These are phyloP conservation scores for Neoscytalidium dimidiatum DNA, from an alignment of 2,329 filamentous ascomycete genomes.

Conservation along the genomic window DNA sequence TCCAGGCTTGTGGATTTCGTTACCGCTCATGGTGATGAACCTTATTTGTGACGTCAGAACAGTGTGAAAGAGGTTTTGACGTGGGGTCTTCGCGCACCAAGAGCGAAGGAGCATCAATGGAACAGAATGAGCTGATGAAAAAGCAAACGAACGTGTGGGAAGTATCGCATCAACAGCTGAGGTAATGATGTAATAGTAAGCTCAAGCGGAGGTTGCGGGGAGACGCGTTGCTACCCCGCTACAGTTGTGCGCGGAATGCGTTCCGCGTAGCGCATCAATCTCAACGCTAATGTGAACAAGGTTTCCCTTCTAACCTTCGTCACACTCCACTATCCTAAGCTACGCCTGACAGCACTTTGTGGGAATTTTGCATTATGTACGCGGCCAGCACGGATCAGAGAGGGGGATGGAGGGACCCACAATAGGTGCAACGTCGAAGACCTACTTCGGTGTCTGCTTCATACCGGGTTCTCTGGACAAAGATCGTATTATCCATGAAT, in stretches of 20 bases:
- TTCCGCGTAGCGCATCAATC: neutral
- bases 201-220: neutral
- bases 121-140: neutral
- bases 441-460: no score
- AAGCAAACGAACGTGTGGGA: neutral
- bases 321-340: no score
- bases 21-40: slow-evolving; percentile 12
- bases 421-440: no score
- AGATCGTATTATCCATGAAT: no score
- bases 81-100: neutral
- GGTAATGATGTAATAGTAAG: slow-evolving; percentile 5
- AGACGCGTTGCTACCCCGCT: slow-evolving; percentile 1
- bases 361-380: no score
- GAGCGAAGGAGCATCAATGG: neutral
- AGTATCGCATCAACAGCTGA: neutral
- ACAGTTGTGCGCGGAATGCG: neutral
- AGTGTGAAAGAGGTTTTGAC: neutral
- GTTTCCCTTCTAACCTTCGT: no score
- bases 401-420: no score
- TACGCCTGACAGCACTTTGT: no score
- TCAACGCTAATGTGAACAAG: no score
- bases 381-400: no score
- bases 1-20: slow-evolving; percentile 35
- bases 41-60: neutral
- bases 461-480: no score